Percentiles rank a stretch among this genome's conserved stretches.
Evolutionary conservation across 345 rosid species (phyloP).

Genomic region (Cardamine occulta): DNA sequence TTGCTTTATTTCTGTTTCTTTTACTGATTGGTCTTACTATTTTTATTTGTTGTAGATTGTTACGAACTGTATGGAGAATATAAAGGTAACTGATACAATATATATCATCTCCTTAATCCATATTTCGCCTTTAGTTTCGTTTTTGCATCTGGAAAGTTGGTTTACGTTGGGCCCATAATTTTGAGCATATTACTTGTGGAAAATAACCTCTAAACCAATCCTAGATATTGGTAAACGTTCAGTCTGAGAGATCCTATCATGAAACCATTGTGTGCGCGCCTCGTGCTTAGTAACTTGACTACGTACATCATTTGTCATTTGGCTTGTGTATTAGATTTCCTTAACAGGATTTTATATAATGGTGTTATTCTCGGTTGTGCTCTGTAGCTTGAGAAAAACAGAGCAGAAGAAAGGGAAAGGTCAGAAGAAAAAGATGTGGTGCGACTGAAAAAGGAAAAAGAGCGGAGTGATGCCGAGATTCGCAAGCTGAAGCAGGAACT

Average conservation of each 20-base stretch:
- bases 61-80: conserved; percentile 50
- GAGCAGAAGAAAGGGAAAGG: conserved; percentile 70
- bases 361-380: conserved; percentile 25
- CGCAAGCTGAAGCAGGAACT: conserved; percentile 65
- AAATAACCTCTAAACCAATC: neutral
- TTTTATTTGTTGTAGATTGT: conserved; percentile 48
- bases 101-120: conserved; percentile 12
- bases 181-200: conserved; percentile 7
- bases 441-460: conserved; percentile 64
- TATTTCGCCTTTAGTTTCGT: neutral
- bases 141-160: conserved; percentile 26
- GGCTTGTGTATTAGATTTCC: conserved; percentile 9
- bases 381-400: conserved; percentile 70
- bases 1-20: neutral
- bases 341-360: neutral
- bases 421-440: conserved; percentile 62
- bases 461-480: conserved; percentile 59
- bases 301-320: conserved; percentile 18
- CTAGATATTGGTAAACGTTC: neutral
- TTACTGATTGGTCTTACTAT: conserved; percentile 30
- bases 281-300: neutral
- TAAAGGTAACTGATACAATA: conserved; percentile 47
- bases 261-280: conserved; percentile 7
- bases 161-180: neutral
- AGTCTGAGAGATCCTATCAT: conserved; percentile 16